Evolutionary conservation across 2,329 filamentous ascomycete species (phyloP).

Genomic region (Penicillium sclerotigenum): DNA sequence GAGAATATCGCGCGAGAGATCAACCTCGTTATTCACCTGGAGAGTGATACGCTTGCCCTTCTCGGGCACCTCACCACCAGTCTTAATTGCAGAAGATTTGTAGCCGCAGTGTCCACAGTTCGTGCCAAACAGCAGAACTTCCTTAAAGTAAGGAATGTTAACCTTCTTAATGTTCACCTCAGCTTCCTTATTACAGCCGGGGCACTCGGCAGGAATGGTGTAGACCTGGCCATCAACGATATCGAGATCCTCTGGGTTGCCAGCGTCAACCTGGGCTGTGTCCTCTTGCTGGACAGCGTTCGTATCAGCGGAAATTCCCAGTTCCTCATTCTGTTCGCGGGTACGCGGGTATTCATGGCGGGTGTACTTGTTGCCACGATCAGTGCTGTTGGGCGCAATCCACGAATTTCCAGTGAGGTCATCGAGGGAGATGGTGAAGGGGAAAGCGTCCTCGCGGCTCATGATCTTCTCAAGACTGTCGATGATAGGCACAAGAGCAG

Average conservation of each 20-base stretch:
- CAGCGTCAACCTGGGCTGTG: conserved; percentile 33
- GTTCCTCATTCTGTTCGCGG: conserved; percentile 76
- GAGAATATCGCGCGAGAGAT: conserved; percentile 87
- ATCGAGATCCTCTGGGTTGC: conserved; percentile 66
- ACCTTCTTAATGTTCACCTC: conserved; percentile 33
- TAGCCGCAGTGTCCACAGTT: conserved; percentile 90
- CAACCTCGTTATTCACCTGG: conserved; percentile 63
- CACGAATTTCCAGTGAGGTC: conserved; percentile 95
- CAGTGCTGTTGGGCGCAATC: conserved; percentile 76
- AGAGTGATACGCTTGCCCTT: conserved; percentile 82
- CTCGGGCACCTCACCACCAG: conserved; percentile 84
- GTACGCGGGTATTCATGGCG: conserved; percentile 81
- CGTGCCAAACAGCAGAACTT: conserved; percentile 93
- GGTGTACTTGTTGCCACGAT: conserved; percentile 82
- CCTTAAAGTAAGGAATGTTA: conserved; percentile 69
- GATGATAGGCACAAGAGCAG: conserved; percentile 75
- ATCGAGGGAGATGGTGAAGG: conserved; percentile 83
- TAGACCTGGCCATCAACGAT: conserved; percentile 92
- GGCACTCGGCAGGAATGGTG: conserved; percentile 85
- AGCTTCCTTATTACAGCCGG: conserved; percentile 90
- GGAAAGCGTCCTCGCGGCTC: conserved; percentile 69
- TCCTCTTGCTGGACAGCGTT: conserved; percentile 34
- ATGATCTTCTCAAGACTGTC: conserved; percentile 72
- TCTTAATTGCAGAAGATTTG: conserved; percentile 95
- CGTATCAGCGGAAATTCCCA: conserved; percentile 64